Evolutionary conservation across 2,329 filamentous ascomycete genomes (phyloP).

Genomic region (Arthrinium phaeospermum): DNA sequence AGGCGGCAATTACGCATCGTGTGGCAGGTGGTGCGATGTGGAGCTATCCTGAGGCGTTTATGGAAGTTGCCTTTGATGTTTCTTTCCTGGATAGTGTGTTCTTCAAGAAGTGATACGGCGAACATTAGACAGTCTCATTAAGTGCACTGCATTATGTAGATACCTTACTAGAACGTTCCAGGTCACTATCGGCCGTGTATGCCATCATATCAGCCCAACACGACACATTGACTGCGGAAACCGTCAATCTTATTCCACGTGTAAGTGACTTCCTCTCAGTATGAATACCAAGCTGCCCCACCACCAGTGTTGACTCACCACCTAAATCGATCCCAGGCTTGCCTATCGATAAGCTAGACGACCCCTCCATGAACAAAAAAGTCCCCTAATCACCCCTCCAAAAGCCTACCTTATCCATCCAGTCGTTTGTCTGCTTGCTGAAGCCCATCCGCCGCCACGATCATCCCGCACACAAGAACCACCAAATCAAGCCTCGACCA

Average conservation of each 20-base stretch:
- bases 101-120: background rate
- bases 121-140: background rate
- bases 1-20: conserved; percentile 7
- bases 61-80: conserved; percentile 3
- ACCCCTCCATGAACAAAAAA: conserved; percentile 8
- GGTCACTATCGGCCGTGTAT: background rate
- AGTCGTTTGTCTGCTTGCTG: background rate
- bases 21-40: conserved; percentile 13
- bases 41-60: conserved; percentile 15
- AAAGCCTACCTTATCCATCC: background rate
- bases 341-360: conserved; percentile 3
- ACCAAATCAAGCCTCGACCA: background rate
- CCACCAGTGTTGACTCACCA: conserved; percentile 11
- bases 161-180: background rate
- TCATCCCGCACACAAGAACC: background rate
- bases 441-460: background rate
- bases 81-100: background rate
- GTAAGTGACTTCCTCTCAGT: background rate
- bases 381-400: background rate
- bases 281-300: background rate
- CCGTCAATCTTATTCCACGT: background rate
- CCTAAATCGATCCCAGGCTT: background rate
- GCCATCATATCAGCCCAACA: background rate
- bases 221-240: background rate
- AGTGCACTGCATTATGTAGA: background rate